These are phyloP conservation scores for Lachancea waltii DNA, from an alignment of 805 yeast genomes.

Conservation along the genomic window DNA sequence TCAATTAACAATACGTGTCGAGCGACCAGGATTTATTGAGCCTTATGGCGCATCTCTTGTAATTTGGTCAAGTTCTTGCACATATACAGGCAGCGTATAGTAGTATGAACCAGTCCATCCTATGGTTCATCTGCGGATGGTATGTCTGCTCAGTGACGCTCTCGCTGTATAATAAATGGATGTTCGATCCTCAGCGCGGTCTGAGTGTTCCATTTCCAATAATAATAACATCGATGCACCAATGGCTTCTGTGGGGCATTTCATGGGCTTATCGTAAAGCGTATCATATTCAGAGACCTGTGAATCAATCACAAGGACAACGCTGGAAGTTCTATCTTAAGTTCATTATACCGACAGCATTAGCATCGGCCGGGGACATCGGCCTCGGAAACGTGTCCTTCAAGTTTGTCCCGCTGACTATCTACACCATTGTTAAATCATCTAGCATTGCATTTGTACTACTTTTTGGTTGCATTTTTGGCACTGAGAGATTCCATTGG, in stretches of 20 bases:
- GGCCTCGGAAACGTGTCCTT: conserved; percentile 87
- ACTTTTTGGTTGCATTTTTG: conserved; percentile 77
- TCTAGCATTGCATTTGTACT: conserved; percentile 83
- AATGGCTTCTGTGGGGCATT: conserved; percentile 55
- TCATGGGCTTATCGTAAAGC: conserved; percentile 37
- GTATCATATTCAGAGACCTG: background rate
- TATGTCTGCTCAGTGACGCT: conserved; percentile 61
- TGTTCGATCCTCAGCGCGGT: conserved; percentile 69
- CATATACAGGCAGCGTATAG: background rate
- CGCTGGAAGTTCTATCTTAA: conserved; percentile 38
- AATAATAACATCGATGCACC: conserved; percentile 79
- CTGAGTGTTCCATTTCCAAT: conserved; percentile 79
- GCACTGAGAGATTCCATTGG: conserved; percentile 67
- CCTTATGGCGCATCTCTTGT: background rate
- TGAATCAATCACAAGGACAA: background rate
- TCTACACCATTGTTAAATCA: conserved; percentile 91
- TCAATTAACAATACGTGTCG: background rate
- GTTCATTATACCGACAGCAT: conserved; percentile 73
- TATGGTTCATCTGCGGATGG: conserved; percentile 46
- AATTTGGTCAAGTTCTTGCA: too few species aligned
- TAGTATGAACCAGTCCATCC: conserved; percentile 5
- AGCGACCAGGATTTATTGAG: background rate
- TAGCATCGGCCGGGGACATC: conserved; percentile 88
- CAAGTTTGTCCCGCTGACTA: conserved; percentile 67
- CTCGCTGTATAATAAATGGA: conserved; percentile 90